A percentile compares a stretch with the other conserved stretches of the same genome.
phyloP scores from a whole-genome alignment of 2,329 filamentous ascomycete genomes.

The Epichloe hybrida region DNA sequence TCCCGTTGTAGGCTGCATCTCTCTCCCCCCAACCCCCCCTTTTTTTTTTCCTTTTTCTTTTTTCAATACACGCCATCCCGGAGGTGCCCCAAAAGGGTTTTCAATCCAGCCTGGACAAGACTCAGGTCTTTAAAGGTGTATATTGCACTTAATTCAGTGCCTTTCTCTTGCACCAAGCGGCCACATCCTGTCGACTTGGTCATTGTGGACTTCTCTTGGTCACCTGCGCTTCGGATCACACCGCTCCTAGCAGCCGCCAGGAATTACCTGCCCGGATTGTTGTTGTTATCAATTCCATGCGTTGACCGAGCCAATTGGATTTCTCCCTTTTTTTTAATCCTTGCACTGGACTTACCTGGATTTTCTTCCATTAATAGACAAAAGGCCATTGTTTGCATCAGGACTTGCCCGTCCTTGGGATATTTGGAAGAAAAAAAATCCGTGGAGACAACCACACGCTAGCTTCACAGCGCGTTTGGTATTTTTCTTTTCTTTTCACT shows the following conservation, averaged over 20 bases:
- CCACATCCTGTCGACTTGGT: conserved; percentile 3
- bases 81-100: neutral
- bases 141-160: conserved; percentile 6
- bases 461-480: neutral
- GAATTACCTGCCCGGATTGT: neutral
- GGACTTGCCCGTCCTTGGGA: neutral
- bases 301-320: conserved; percentile 2
- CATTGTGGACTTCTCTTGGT: conserved; percentile 2
- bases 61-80: neutral
- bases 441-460: neutral
- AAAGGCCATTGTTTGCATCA: neutral
- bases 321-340: neutral
- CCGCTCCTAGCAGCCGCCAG: conserved; percentile 4
- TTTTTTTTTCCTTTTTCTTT: neutral
- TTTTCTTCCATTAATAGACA: neutral
- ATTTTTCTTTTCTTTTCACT: neutral
- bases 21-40: neutral
- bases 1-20: neutral
- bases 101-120: neutral
- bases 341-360: conserved; percentile 1
- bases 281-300: conserved; percentile 2
- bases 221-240: conserved; percentile 6
- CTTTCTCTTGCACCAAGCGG: neutral
- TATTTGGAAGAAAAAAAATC: neutral
- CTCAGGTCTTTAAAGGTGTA: conserved; percentile 3